These are phyloP conservation scores for Aegilops speltoides DNA, from an alignment of 176 grass and related monocot species.

Conservation along the genomic window DNA sequence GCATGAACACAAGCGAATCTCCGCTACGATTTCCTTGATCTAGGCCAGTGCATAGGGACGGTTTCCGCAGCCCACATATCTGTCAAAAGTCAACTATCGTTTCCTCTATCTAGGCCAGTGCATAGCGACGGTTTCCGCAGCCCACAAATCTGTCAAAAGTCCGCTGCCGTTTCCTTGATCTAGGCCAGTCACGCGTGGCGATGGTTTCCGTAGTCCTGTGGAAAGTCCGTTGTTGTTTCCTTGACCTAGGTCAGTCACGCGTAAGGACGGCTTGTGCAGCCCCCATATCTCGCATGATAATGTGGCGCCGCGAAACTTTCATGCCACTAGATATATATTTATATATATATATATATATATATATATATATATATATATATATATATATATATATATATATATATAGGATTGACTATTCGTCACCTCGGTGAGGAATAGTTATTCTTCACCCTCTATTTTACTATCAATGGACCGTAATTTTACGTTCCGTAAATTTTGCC, in stretches of 20 bases:
- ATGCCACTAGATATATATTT: not conserved
- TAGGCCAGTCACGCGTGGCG: not conserved
- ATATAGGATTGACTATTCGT: too few relatives aligned
- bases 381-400: too few relatives aligned
- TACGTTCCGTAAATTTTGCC: too few relatives aligned
- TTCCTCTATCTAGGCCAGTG: not conserved
- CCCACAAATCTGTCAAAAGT: not conserved
- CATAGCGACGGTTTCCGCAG: not conserved
- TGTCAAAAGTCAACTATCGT: not conserved
- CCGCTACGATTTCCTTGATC: not conserved
- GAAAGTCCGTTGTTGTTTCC: not conserved
- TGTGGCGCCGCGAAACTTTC: not conserved
- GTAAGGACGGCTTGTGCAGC: not conserved
- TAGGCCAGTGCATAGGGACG: not conserved
- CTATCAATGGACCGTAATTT: too few relatives aligned
- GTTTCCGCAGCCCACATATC: not conserved
- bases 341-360: too few relatives aligned
- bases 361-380: too few relatives aligned
- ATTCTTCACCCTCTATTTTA: too few relatives aligned
- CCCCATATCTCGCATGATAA: not conserved
- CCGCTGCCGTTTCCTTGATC: accelerated
- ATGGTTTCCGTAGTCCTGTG: not conserved
- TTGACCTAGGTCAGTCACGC: not conserved
- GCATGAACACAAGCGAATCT: not conserved
- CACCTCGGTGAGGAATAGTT: too few relatives aligned